Evolutionary conservation across 2,329 filamentous ascomycete genomes (phyloP).

Genomic region (Cercospora sojina): DNA sequence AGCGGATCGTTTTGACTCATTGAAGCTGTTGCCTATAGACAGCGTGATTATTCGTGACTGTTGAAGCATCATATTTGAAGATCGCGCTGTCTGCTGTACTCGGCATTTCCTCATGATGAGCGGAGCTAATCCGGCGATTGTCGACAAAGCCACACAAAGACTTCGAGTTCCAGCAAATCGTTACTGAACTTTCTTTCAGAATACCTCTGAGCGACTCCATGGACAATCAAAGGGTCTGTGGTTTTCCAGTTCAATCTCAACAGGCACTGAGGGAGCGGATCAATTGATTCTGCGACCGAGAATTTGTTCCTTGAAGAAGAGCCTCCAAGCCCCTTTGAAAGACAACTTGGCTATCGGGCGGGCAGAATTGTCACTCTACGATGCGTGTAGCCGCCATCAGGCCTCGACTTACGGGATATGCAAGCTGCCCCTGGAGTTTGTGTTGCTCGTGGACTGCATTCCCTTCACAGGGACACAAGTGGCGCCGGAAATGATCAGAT

Average conservation of each 20-base stretch:
- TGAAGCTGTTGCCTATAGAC: background rate
- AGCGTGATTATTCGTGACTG: background rate
- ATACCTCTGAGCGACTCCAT: background rate
- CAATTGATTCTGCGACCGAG: background rate
- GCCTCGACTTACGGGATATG: background rate
- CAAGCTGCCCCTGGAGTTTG: background rate
- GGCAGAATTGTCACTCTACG: background rate
- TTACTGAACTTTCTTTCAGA: background rate
- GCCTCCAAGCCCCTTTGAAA: background rate
- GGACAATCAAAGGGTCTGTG: background rate
- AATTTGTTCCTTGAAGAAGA: no score
- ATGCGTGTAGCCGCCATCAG: background rate
- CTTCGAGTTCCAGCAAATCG: background rate
- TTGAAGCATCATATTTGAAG: background rate
- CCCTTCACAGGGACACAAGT: background rate
- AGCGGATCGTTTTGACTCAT: background rate
- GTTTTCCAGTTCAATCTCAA: background rate
- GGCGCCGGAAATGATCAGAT: background rate
- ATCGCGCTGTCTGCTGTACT: background rate
- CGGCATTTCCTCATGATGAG: background rate
- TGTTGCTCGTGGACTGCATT: background rate
- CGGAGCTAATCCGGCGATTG: background rate
- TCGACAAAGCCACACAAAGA: background rate
- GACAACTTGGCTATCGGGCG: background rate
- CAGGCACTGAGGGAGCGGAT: background rate